Evolutionary conservation across 768 basidiomycete species (phyloP), one percentile per base, ranked within the genome.

Genomic region (Hygrophoropsis aurantiaca): DNA sequence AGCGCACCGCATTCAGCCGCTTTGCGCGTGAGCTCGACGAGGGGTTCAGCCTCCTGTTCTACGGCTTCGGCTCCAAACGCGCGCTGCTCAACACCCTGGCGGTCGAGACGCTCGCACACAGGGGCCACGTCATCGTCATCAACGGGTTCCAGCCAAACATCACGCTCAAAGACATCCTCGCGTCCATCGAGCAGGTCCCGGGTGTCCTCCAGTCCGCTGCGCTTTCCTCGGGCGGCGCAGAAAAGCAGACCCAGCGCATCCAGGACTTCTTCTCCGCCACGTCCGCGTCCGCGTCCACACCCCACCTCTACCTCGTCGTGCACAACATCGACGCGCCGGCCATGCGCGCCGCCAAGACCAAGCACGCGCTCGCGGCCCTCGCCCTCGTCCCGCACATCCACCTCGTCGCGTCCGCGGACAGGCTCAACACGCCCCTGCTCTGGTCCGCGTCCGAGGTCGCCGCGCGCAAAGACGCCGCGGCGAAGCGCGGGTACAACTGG

Each of bases 51-150:
- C 69, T 97, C 36, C 66, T 94, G 16, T 84, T 91, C 64, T 91
- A 92, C 58, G 95, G 95, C 1, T 80, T 83, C 57, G 95, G 95
- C 5, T 94, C 91, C 16, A 99, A 99, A 63, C 76, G 90, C 46
- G 63, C 60, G 15, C 54, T 87, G 8, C 71, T 99, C 25, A 90
- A 95, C 60, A 71, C 79, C 18, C 90, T 97, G 46, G 91, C 87
- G 1, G 70, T 62, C 4, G 68, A 75, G 0, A 60, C 68, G 18
- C 81, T 88, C 51, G 66, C 78, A 6, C 78, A 72, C 44, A 64
- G 60, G 1, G 91, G 92, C 0, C 78, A 90, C 51, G 85, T 90
- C 36, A 78, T 91, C 45, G 73, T 94, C 18, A 78, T 84, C 20
- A 90, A 95, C 56, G 91, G 81, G 0, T 90, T 85, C 64, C 82